Conservation (phyloP, 768 basidiomycete species). For the Suillus weaverae region DNA sequence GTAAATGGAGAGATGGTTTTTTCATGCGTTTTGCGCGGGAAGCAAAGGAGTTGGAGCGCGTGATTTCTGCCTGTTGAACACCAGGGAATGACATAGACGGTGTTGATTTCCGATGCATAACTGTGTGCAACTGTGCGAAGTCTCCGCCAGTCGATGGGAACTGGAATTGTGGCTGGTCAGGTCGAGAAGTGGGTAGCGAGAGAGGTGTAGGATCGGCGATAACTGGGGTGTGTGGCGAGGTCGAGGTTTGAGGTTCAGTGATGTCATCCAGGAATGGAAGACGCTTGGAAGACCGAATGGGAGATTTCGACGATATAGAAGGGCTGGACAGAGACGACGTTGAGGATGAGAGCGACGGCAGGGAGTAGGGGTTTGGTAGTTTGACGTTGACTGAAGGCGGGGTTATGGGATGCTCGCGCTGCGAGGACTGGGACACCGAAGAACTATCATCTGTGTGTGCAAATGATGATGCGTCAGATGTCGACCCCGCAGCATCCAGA, state of each 20-base stretch:
- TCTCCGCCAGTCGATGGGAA: constrained; percentile 45
- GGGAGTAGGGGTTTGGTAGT: constrained; percentile 27
- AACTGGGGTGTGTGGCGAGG: constrained; percentile 25
- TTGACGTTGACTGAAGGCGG: constrained; percentile 33
- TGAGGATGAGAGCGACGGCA: constrained; percentile 57
- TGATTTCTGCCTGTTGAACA: constrained; percentile 31
- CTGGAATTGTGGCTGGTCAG: constrained; percentile 16
- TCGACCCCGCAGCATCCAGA: constrained; percentile 13
- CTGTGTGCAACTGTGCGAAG: constrained; percentile 26
- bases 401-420: constrained; percentile 33
- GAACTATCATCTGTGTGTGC: constrained; percentile 33
- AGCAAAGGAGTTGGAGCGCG: constrained; percentile 37
- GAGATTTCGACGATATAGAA: constrained; percentile 48
- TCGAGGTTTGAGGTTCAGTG: constrained; percentile 25
- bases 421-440: constrained; percentile 32
- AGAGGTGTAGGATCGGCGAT: constrained; percentile 32
- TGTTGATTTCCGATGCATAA: constrained; percentile 38
- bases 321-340: constrained; percentile 61
- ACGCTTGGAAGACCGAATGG: constrained; percentile 35
- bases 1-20: constrained; percentile 67
- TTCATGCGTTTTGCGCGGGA: constrained; percentile 44
- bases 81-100: constrained; percentile 35
- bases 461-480: constrained; percentile 24
- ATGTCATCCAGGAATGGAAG: constrained; percentile 36
- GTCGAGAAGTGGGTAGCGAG: constrained; percentile 25